Evolutionary conservation across 2,329 filamentous ascomycete genomes (phyloP), one percentile per base, ranked within the genome.

Genomic region (Aspergillus arachidicola): DNA sequence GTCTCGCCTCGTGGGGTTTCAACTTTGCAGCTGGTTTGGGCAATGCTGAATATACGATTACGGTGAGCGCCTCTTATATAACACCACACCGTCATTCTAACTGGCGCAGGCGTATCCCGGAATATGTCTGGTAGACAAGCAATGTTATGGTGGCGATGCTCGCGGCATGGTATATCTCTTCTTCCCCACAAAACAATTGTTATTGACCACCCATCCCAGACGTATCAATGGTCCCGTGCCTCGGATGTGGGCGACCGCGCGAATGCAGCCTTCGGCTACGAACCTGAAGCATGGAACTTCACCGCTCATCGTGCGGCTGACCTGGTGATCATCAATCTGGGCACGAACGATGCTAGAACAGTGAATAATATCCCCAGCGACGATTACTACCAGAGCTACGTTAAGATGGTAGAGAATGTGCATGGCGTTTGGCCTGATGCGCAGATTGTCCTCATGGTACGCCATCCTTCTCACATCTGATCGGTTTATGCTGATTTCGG

Each of bases 211-310:
- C 36, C 68, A 73, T 75, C 77, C n/a, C 7, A 32, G 58, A 43
- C 56, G 28, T 83, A 85, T 66, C 86, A 88, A 73, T 88, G 84
- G 84, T 85, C 83, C 66, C 83, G 83, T 59, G 83, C 85, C 0
- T 82, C 81, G 0, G 86, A 88, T 67, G 86, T 83, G 0, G 81
- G 81, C 64, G 76, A 74, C 68, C 79, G 83, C 11, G 83, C 82
- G 0, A 64, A 70, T 2, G 66, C 78, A 12, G 75, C 82, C 23
- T 83, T 80, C 68, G 79, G 70, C 41, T 61, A 68, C 14, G 64
- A 69, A 28, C 72, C 75, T 0, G 75, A 78, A 34, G 41, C 66
- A 3, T 69, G 66, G 57, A 71, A 70, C 50, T 67, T 71, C 48
- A 65, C 66, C 12, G 64, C 66, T 9, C 68, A 72, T 50, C 59